These are phyloP conservation scores for Nicotiana paniculata DNA, from an alignment of 257 asterid genomes.

Conservation along the genomic window DNA sequence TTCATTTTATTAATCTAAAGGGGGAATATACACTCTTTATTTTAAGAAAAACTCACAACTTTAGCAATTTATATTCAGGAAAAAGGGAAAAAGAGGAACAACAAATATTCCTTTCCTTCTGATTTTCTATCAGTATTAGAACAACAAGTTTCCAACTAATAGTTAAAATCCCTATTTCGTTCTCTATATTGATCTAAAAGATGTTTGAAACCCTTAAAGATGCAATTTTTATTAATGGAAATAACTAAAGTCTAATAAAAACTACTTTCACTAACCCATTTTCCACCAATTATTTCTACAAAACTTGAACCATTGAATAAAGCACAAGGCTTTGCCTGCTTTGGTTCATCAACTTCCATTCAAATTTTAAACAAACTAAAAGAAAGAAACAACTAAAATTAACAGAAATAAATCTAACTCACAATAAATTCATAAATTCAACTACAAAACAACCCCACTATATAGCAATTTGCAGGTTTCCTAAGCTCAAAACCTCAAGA, in stretches of 20 bases:
- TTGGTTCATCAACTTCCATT: not conserved
- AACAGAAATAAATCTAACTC: not conserved
- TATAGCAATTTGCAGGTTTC: not conserved
- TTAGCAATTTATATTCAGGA: not conserved
- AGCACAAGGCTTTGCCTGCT: not conserved
- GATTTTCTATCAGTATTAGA: not conserved
- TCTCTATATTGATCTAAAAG: not conserved
- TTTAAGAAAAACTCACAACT: not conserved
- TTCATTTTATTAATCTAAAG: not conserved
- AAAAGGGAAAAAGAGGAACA: not conserved
- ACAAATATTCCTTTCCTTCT: not conserved
- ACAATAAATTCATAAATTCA: not conserved
- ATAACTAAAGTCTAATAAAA: not conserved
- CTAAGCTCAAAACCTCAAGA: not conserved
- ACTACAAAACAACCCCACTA: not conserved
- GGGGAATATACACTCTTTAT: not conserved
- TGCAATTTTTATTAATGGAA: not conserved
- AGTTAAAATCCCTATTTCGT: not conserved
- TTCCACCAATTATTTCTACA: not conserved
- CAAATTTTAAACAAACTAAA: not conserved
- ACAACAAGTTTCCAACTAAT: not conserved
- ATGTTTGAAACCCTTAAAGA: not conserved
- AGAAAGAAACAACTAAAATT: not conserved
- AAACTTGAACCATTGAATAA: not conserved
- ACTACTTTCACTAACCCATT: not conserved